phyloP scores from a whole-genome alignment of 2,329 filamentous ascomycete genomes.

The Alternaria alternata region DNA sequence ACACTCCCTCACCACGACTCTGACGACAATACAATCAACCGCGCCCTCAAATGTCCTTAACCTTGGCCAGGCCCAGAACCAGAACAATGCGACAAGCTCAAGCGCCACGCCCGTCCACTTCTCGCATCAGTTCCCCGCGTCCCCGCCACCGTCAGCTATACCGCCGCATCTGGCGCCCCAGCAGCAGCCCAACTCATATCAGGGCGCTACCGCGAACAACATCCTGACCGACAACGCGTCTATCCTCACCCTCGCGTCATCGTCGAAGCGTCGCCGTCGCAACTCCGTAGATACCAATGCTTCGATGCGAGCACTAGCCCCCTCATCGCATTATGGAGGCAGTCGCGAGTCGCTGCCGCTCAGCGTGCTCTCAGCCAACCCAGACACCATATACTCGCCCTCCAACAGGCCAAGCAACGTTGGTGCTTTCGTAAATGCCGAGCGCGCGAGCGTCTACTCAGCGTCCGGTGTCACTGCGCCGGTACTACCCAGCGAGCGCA shows the following conservation, averaged over 20 bases:
- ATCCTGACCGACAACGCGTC: constrained; percentile 85
- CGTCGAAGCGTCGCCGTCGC: constrained; percentile 77
- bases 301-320: constrained; percentile 83
- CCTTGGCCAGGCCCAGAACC: constrained; percentile 39
- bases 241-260: constrained; percentile 83
- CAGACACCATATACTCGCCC: constrained; percentile 59
- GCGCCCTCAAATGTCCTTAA: constrained; percentile 63
- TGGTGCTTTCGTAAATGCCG: constrained; percentile 64
- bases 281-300: constrained; percentile 86
- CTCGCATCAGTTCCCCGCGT: constrained; percentile 64
- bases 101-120: constrained; percentile 60
- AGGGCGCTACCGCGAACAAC: constrained; percentile 80
- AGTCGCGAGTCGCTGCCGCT: constrained; percentile 81
- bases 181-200: constrained; percentile 73
- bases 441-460: constrained; percentile 84
- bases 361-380: constrained; percentile 77
- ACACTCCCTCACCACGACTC: constrained; percentile 80
- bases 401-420: constrained; percentile 61
- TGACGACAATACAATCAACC: constrained; percentile 84
- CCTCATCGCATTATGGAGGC: constrained; percentile 81
- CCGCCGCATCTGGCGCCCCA: constrained; percentile 71
- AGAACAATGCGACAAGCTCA: constrained; percentile 41
- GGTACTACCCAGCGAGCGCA: constrained; percentile 75
- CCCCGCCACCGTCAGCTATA: constrained; percentile 71
- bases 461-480: constrained; percentile 69